Base-by-base conservation (phyloP, 768 basidiomycete genomes). In the Udeniomyces megalosporus region DNA sequence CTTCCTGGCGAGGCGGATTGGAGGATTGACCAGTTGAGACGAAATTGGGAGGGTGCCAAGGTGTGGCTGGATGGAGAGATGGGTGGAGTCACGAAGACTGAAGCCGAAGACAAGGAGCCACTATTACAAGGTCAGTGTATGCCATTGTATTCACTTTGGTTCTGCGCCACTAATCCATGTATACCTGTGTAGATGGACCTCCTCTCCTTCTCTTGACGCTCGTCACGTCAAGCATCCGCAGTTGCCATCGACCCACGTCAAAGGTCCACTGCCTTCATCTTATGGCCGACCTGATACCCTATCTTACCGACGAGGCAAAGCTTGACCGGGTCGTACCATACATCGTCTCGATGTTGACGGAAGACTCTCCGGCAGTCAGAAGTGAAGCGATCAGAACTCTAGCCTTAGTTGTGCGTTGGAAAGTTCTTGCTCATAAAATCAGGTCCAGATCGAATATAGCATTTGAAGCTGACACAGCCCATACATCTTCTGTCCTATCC, bases 281-380 rank as follows among this genome's bases (percentile, higher is more conserved):
- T 4, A 84, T 95, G 60, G 78, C 95, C 28, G 86, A 87, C 0
- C 76, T 97, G 17, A 57, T 62, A n/a, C 79, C 81, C 8, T 85
- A 86, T 68, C 77, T 97, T 38, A 88, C 88, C 0, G 95, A 97
- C 69, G 95, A 96, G 72, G 89, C 91, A 3, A 92, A 92, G 71
- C 75, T 96, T 56, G 95, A 99, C 71, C 81, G 92, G 1, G 82
- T 95, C 76, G 78, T 93, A 2, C 95, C 95, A 0, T 96, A 91
- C 67, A 80, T 92, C 29, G 84, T 96, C 1, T 88, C 91, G 44
- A 77, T 96, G 4, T 73, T 95, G 22, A 83, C 85, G 64, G 92
- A 99, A 68, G 91, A 92, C 22, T 80, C 81, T 1, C 82, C 89
- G 0, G 73, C 81, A 8, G 92, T 99, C 2, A 81, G 93, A n/a